These are phyloP conservation scores for Rhizopus sp. DNA, from an alignment of 371 early-diverging fungal species.

Conservation along the genomic window DNA sequence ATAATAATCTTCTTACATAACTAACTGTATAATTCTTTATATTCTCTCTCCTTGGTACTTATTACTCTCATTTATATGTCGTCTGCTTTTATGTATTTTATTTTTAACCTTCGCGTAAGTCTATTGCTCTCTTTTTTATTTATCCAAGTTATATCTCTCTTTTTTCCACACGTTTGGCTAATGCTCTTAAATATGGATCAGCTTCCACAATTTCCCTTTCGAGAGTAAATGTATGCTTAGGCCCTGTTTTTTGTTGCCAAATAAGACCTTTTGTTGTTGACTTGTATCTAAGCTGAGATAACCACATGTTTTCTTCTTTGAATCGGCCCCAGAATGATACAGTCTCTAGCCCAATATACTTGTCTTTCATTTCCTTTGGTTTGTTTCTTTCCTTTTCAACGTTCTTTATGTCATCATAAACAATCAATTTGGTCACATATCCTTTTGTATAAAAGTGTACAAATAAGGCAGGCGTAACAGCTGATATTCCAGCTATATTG, in stretches of 20 bases:
- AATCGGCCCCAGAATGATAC: slow-evolving; percentile 35
- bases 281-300: slow-evolving; percentile 34
- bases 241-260: slow-evolving; percentile 32
- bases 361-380: slow-evolving; percentile 40
- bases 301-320: slow-evolving; percentile 35
- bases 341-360: slow-evolving; percentile 43
- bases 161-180: slow-evolving; percentile 25
- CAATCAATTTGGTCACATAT: slow-evolving; percentile 42
- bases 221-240: slow-evolving; percentile 27
- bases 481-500: slow-evolving; percentile 41
- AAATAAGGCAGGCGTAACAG: slow-evolving; percentile 41
- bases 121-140: no score
- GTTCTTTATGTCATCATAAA: slow-evolving; percentile 42
- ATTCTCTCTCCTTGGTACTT: no score
- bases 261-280: slow-evolving; percentile 25
- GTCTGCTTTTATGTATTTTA: no score
- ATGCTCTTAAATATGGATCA: slow-evolving; percentile 43
- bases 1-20: no score
- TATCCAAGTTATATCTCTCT: slow-evolving; percentile 10
- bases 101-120: no score
- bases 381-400: slow-evolving; percentile 42
- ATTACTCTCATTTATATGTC: no score
- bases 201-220: slow-evolving; percentile 45
- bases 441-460: slow-evolving; percentile 44
- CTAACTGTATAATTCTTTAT: no score